These are phyloP conservation scores for Solanum phureja DNA, from an alignment of 257 asterid species.

Conservation along the genomic window DNA sequence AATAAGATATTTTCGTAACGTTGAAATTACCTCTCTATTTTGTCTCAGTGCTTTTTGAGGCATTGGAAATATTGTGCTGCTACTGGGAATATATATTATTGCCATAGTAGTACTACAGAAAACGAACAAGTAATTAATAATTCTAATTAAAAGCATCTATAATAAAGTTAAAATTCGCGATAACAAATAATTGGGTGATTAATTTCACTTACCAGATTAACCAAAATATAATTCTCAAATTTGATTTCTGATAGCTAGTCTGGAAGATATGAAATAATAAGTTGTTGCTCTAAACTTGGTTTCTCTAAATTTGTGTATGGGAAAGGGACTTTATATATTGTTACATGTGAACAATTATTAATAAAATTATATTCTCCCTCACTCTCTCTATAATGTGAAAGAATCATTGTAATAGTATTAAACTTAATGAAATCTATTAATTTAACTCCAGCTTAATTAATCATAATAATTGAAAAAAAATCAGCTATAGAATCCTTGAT, in stretches of 20 bases:
- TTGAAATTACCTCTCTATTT: not conserved
- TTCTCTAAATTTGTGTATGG: not conserved
- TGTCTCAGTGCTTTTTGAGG: not conserved
- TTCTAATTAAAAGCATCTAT: too few species aligned
- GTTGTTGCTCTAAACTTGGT: not conserved
- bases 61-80: not conserved
- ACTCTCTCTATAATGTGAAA: not conserved
- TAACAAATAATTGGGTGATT: not conserved
- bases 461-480: not conserved
- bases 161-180: not conserved
- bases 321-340: not conserved
- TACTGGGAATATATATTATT: not conserved
- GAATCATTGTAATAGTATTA: not conserved
- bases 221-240: not conserved
- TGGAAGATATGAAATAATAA: not conserved
- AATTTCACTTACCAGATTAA: not conserved
- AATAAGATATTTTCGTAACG: too few species aligned
- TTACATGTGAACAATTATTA: not conserved
- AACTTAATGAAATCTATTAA: not conserved
- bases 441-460: not conserved
- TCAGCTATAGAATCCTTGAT: not conserved
- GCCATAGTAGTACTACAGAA: not conserved
- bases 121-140: too few species aligned
- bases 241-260: not conserved
- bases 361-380: not conserved